Evolutionary conservation across 768 basidiomycete genomes (phyloP).

Genomic region (Podaxis sp.): DNA sequence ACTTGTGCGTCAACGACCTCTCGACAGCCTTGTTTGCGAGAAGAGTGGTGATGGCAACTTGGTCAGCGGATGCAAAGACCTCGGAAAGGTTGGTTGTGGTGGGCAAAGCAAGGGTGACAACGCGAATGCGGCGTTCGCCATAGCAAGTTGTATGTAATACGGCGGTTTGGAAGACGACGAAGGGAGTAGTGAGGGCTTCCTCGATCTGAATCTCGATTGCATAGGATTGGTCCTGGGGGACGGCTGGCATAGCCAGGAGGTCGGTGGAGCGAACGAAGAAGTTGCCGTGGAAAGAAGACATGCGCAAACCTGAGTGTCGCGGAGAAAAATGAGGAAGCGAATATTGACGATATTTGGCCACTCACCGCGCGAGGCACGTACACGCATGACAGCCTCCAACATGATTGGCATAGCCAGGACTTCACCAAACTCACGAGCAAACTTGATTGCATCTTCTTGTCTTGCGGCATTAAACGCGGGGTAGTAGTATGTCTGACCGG

Average conservation of each 20-base stretch:
- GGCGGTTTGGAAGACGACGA: constrained; percentile 93
- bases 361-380: constrained; percentile 91
- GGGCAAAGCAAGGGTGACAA: constrained; percentile 84
- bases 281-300: constrained; percentile 98
- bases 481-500: constrained; percentile 97
- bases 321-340: constrained; percentile 1
- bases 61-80: constrained; percentile 87
- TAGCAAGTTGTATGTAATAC: constrained; percentile 93
- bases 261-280: constrained; percentile 98
- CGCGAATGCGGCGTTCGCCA: constrained; percentile 89
- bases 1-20: constrained; percentile 76
- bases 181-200: constrained; percentile 86
- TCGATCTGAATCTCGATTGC: constrained; percentile 96
- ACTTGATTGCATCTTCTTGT: constrained; percentile 96
- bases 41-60: constrained; percentile 80
- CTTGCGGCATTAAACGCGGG: constrained; percentile 96
- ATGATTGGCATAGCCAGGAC: constrained; percentile 93
- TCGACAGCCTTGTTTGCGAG: constrained; percentile 94
- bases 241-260: constrained; percentile 91
- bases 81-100: constrained; percentile 88
- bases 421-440: constrained; percentile 95
- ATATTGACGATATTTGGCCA: neutral
- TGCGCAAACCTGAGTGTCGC: constrained; percentile 67
- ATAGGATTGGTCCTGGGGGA: constrained; percentile 96
- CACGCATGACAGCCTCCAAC: constrained; percentile 96